phyloP scores from a whole-genome alignment of 345 rosid species.

The Carallia pectinifolia region DNA sequence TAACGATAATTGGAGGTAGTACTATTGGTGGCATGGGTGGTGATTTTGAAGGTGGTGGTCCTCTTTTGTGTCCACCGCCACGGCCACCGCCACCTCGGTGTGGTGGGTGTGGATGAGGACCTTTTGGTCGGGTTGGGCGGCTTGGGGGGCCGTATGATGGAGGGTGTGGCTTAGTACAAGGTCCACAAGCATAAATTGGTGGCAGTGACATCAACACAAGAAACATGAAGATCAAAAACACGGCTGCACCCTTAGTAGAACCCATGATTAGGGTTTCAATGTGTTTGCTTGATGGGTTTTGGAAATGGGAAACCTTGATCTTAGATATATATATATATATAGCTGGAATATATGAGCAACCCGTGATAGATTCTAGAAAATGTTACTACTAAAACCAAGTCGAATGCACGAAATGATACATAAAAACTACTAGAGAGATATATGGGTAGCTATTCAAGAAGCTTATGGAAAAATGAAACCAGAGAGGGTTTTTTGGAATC shows the following conservation, averaged over 20 bases:
- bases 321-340: slow-evolving; percentile 18
- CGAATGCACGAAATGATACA: not conserved
- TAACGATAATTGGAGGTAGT: slow-evolving; percentile 39
- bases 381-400: not conserved
- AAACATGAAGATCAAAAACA: slow-evolving; percentile 36
- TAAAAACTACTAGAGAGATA: not conserved
- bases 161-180: slow-evolving; percentile 52
- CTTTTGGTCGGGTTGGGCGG: slow-evolving; percentile 27
- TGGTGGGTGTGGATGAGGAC: slow-evolving; percentile 43
- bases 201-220: slow-evolving; percentile 53
- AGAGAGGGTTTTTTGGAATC: slow-evolving; percentile 32
- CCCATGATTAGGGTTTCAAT: slow-evolving; percentile 39
- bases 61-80: slow-evolving; percentile 15
- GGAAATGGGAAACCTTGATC: not conserved
- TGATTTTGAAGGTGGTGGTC: slow-evolving; percentile 36
- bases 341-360: slow-evolving; percentile 33
- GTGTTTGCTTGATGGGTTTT: slow-evolving; percentile 17
- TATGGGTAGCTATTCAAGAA: too few species aligned
- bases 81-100: slow-evolving; percentile 41
- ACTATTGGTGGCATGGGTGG: slow-evolving; percentile 24
- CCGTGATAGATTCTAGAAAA: slow-evolving; percentile 34
- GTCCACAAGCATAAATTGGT: slow-evolving; percentile 53
- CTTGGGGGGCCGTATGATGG: slow-evolving; percentile 24
- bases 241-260: slow-evolving; percentile 37
- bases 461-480: slow-evolving; percentile 18